Percentiles rank a stretch among this genome's conserved stretches.
Evolutionary conservation across 2,329 filamentous ascomycete species (phyloP).

Genomic region (Cladophialophora carrionii): DNA sequence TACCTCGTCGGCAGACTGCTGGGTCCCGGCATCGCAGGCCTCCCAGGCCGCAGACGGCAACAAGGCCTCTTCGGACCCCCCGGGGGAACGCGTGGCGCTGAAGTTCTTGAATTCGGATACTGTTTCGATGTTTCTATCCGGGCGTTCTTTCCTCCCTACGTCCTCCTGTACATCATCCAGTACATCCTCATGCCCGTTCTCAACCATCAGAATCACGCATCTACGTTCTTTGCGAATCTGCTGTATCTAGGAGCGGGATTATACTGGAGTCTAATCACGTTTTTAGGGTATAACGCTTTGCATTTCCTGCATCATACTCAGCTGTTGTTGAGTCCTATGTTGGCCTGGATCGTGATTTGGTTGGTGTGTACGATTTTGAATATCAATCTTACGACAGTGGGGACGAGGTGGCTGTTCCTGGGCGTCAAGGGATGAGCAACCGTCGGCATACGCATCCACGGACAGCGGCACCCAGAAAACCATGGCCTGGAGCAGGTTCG

Average conservation of each 20-base stretch:
- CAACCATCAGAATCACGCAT: constrained; percentile 48
- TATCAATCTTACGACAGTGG: constrained; percentile 52
- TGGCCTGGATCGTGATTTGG: constrained; percentile 65
- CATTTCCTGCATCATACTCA: constrained; percentile 70
- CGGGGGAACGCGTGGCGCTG: constrained; percentile 49
- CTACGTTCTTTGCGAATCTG: constrained; percentile 65
- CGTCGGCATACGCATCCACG: background rate
- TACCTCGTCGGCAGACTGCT: constrained; percentile 66
- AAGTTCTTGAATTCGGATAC: constrained; percentile 70
- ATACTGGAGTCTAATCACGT: constrained; percentile 71
- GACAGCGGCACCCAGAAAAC: background rate
- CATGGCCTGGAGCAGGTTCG: background rate
- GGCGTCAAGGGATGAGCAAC: constrained; percentile 41
- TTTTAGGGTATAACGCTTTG: constrained; percentile 70
- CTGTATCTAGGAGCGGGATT: constrained; percentile 67
- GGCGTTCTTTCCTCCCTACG: constrained; percentile 69
- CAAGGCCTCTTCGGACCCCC: constrained; percentile 63
- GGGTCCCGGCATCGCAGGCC: constrained; percentile 54
- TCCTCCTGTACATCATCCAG: constrained; percentile 68
- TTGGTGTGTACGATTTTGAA: constrained; percentile 54
- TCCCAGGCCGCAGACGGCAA: constrained; percentile 53
- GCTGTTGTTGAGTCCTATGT: constrained; percentile 64
- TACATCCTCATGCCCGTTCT: constrained; percentile 67
- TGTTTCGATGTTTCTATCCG: constrained; percentile 71
- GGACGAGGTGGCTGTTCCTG: constrained; percentile 51